Conservation (phyloP, 2,329 filamentous ascomycete genomes). For the Aureobasidium mangrovei region DNA sequence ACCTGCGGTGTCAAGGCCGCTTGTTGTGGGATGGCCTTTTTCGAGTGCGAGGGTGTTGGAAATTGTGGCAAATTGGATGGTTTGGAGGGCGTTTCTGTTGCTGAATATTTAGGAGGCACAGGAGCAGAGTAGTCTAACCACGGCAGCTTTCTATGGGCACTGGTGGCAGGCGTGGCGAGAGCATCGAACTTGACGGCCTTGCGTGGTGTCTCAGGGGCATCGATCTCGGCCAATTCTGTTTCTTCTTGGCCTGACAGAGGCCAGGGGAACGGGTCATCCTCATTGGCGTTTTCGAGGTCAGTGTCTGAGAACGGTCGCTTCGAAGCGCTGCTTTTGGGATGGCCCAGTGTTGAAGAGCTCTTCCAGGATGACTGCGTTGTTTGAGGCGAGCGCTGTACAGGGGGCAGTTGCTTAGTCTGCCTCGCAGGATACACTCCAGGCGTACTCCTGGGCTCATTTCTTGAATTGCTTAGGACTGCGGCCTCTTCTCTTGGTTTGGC, state of each 20-base stretch:
- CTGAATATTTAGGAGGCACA: slow-evolving; percentile 14
- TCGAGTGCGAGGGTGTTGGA: neutral
- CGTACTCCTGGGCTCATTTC: slow-evolving; percentile 32
- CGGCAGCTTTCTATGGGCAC: slow-evolving; percentile 27
- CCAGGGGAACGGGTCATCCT: slow-evolving; percentile 28
- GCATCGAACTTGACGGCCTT: slow-evolving; percentile 32
- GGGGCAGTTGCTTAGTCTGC: neutral
- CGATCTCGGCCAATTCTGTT: slow-evolving; percentile 22
- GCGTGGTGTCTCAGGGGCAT: slow-evolving; percentile 30
- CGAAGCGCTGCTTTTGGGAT: neutral
- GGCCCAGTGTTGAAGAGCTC: neutral
- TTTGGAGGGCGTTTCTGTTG: slow-evolving; percentile 1
- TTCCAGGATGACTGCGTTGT: slow-evolving; percentile 7
- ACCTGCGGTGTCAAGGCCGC: slow-evolving; percentile 17
- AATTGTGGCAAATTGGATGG: slow-evolving; percentile 16
- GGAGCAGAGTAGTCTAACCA: slow-evolving; percentile 28
- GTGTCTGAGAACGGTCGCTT: neutral
- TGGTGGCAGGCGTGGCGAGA: slow-evolving; percentile 31
- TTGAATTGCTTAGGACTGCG: slow-evolving; percentile 40
- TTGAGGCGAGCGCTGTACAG: neutral
- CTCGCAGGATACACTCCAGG: neutral
- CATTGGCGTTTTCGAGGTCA: slow-evolving; percentile 19
- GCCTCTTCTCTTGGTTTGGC: slow-evolving; percentile 41
- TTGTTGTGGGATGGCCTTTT: neutral
- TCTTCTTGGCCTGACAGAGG: slow-evolving; percentile 27